Evolutionary conservation across 2,329 filamentous ascomycete genomes (phyloP), one percentile per base, ranked within the genome.

Genomic region (Coleophoma crateriformis): DNA sequence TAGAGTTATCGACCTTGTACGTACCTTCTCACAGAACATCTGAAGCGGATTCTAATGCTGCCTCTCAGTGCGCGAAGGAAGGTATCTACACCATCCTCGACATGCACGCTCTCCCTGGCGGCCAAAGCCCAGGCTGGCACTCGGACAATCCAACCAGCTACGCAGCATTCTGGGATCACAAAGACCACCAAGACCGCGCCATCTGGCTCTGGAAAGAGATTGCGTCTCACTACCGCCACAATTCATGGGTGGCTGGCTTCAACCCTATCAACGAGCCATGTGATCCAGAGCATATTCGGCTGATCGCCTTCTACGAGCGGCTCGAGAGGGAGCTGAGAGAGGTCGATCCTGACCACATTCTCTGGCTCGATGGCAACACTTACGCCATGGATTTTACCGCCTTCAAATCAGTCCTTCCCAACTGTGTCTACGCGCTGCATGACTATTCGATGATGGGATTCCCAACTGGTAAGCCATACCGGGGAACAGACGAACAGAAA

Each of bases 201-300:
- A 58, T 76, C 2, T 73, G 70, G 69, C 65, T 77, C 2, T 76
- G 73, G 74, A 66, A 70, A 50, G 65, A 73, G 54, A 67, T 77
- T 44, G 72, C 72, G 1, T 58, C 60, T 10, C 66, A 67, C 14
- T 77, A 76, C 51, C 71, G 63, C 40, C 59, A 58, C 20, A 74
- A 76, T 50, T 55, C 69, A 2, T 74, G 69, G 66, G 48, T 75
- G 14, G 74, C 74, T 4, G 74, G 74, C 2, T 77, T 76, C 54
- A 77, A 77, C 48, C 71, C 73, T 3, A 67, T 77, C 40, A 77
- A 77, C 53, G 74, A 77, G 56, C 74, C 73, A 1, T 70, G 67
- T 44, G 74, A 77, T 53, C 68, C 74, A 0, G 58, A 71, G 48
- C 73, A 76, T 51, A 61, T 66, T 35, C 65, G 71, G 1, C 64